These are phyloP conservation scores for Ceriops decandra DNA, from an alignment of 345 rosid genomes.

Conservation along the genomic window DNA sequence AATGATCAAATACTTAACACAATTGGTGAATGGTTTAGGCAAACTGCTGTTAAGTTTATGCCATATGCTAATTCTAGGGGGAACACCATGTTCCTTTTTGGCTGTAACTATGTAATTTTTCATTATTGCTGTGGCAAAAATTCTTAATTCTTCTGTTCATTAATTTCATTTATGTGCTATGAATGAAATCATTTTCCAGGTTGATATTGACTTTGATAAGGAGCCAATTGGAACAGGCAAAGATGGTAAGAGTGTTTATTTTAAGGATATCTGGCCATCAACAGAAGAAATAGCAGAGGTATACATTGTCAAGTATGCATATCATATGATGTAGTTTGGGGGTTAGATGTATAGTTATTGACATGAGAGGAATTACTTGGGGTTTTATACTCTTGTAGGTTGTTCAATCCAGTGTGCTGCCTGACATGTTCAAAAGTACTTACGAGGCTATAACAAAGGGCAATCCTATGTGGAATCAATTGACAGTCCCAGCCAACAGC, in stretches of 20 bases:
- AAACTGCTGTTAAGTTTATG: not conserved
- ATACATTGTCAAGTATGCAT: constrained; percentile 11
- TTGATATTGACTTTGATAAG: constrained; percentile 81
- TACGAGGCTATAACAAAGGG: constrained; percentile 94
- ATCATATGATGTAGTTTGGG: not conserved
- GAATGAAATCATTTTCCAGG: constrained; percentile 41
- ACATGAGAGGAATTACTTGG: constrained; percentile 13
- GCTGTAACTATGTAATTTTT: not conserved
- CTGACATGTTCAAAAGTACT: constrained; percentile 90
- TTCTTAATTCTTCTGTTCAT: not conserved
- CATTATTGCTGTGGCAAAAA: not conserved
- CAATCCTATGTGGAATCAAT: constrained; percentile 86
- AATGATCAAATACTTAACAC: too few relatives aligned
- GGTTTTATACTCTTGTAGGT: constrained; percentile 40
- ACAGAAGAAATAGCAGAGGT: constrained; percentile 92
- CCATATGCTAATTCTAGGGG: not conserved
- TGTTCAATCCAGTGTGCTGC: constrained; percentile 89
- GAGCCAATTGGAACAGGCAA: constrained; percentile 88
- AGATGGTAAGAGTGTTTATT: constrained; percentile 71
- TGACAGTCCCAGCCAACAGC: constrained; percentile 53
- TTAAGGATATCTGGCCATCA: constrained; percentile 94
- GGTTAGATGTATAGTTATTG: constrained; percentile 5
- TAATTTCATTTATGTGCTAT: not conserved
- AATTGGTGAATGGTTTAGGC: too few relatives aligned
- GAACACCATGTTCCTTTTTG: not conserved